A percentile compares a stretch with the other conserved stretches of the same genome.
These are phyloP conservation scores for Eimeria tenella DNA, from an alignment of 169 alveolate species.

Conservation along the genomic window DNA sequence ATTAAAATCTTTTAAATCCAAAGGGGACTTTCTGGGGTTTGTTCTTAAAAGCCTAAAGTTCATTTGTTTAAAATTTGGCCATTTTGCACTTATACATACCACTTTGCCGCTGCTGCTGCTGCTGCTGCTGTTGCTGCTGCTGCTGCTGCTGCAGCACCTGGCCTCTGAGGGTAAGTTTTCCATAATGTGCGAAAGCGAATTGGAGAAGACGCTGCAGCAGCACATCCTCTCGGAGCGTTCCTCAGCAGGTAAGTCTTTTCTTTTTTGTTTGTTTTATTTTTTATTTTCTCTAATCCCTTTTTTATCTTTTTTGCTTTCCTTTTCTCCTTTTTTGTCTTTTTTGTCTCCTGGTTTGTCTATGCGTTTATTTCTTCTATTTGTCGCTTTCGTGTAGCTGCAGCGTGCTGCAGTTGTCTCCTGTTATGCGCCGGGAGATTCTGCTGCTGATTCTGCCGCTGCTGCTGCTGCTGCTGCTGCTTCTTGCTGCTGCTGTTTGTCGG, in stretches of 20 bases:
- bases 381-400: background rate
- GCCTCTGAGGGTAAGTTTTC: constrained; percentile 80
- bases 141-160: constrained; percentile 77
- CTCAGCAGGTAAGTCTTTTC: constrained; percentile 3
- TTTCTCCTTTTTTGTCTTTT: background rate
- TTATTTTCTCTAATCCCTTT: background rate
- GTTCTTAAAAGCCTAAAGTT: no score
- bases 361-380: background rate
- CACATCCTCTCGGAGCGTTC: constrained; percentile 75
- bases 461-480: constrained; percentile 44
- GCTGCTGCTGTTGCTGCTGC: constrained; percentile 43
- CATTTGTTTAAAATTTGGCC: no score
- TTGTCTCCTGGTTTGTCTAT: background rate
- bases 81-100: no score
- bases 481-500: background rate
- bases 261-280: background rate
- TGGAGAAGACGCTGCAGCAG: constrained; percentile 82
- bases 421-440: background rate
- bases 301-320: background rate
- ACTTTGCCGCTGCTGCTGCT: constrained; percentile 1
- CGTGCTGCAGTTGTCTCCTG: background rate
- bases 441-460: background rate
- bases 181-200: constrained; percentile 82
- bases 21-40: no score
- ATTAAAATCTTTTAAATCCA: no score